Evolutionary conservation across 2,329 filamentous ascomycete genomes (phyloP), one percentile per base, ranked within the genome.

Genomic region (Arthroderma sp.): DNA sequence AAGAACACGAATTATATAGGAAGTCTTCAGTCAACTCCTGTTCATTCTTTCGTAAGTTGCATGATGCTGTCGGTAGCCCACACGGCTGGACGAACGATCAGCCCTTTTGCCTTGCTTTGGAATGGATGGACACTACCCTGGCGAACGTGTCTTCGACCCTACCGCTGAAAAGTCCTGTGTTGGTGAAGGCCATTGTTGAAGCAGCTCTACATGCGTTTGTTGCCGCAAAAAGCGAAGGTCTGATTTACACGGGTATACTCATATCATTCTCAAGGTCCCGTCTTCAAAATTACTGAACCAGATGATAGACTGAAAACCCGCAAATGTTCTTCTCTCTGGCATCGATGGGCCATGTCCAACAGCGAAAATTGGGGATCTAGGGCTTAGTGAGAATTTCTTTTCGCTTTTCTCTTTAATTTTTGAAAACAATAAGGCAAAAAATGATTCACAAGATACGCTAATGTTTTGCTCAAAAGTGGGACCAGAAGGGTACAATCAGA

Each of bases 261-360:
- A 22, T 22, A 22, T 22, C 15, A 22, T 22, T 22, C 15, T 22
- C 15, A 22, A 22, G 15, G 15, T 22, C 15, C 15, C 15, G 1
- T 22, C 15, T 22, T 22, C 15, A 22, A 22, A 3, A 1, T 22
- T 22, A 22, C 15, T 22, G 3, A 22, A 22, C 15, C 3, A 22
- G 15, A 22, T 22, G 15, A 22, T 43, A 45, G 46, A 48, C 36
- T 4, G 42, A 7, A 48, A 45, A 45, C 42, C 45, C 38, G 43
- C 42, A 39, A 48, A 48, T 45, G 45, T 48, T 40, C 43, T 48
- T 45, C 15, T 48, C 38, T 48, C 43, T 15, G 43, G 45, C 36
- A 48, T 48, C 34, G 34, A 48, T 43, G 41, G 42, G 22, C 5
- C 15, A 11, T 42, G 42, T 32, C 42, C 46, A 29, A 38, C 29